Evolutionary conservation across 441 rosid species (phyloP), one percentile per base, ranked within the genome.

Genomic region (Flueggea neowawraea): DNA sequence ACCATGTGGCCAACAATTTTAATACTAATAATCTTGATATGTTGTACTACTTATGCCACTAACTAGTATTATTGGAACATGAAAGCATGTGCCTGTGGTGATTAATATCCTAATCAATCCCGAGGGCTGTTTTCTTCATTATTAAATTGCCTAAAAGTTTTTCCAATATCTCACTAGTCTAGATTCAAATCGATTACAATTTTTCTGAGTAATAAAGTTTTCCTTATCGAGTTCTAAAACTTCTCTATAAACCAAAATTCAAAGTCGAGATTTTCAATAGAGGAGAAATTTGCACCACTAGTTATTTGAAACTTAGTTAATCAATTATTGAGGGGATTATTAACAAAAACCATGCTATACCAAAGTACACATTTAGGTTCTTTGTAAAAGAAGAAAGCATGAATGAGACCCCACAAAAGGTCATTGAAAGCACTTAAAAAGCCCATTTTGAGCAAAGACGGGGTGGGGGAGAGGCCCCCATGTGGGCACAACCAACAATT

Each of bases 1-100:
- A 54, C 33, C 75, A 78, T 67, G 80, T 75, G 80, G 28, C 28
- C 68, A 12, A n/a, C 48, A 62, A 64, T 51, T 70, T 61, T 31
- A 52, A 55, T 41, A 60, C 43, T 16, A 14, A 31, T 12, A 12
- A 31, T 22, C 28, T 11, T 59, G 43, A 11, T 16, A 12, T 47
- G 49, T 39, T 10, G 57, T 11, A 16, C n/a, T 13, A 22, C 47
- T 45, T 15, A 48, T 63, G 53, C 50, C 55, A 61, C 41, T 52
- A 52, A 31, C 16, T 51, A 16, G 57, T 47, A 54, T 68, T 54
- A 70, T 61, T 61, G 61, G 73, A 73, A 74, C 73, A 67, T 71
- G 77, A 49, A 69, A 64, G 57, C 81, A 69, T 67, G 75, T 76
- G 78, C 62, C 47, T 50, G 36, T 50, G 44, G 15, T 45, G 22